phyloP scores from a whole-genome alignment of 495 filamentous ascomycete genomes.

The Podospora comata region DNA sequence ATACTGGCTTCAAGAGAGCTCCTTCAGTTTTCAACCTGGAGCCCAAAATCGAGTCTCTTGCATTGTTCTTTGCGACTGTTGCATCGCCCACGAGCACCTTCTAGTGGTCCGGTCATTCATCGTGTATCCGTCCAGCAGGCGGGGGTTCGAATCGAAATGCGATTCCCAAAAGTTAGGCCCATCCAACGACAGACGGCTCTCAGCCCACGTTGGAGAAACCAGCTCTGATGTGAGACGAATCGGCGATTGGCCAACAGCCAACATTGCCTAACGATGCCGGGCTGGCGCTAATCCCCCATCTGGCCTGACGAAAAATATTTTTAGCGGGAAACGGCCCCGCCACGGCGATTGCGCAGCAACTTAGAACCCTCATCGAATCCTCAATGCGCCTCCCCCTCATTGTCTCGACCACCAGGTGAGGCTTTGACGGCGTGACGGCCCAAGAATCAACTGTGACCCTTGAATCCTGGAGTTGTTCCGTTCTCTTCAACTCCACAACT shows the following conservation, averaged over 20 bases:
- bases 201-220: background rate
- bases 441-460: background rate
- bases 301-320: slow-evolving; percentile 19
- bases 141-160: background rate
- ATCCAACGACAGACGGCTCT: background rate
- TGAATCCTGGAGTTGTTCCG: background rate
- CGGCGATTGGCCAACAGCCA: background rate
- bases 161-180: background rate
- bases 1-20: too few species aligned
- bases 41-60: background rate
- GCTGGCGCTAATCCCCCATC: slow-evolving; percentile 4
- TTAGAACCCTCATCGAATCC: slow-evolving; percentile 7
- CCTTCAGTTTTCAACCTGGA: background rate
- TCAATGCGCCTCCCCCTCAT: slow-evolving; percentile 18
- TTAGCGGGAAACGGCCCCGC: slow-evolving; percentile 13
- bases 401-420: slow-evolving; percentile 11
- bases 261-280: background rate
- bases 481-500: background rate
- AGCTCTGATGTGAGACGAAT: background rate
- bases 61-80: background rate
- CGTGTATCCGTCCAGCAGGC: background rate
- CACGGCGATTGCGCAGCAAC: background rate
- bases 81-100: background rate
- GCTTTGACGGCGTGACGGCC: slow-evolving; percentile 13
- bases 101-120: background rate